A percentile compares a stretch with the other conserved stretches of the same genome.
Evolutionary conservation across 352 stramenopile genomes (phyloP).

Genomic region (Globisporangium mamillatum): DNA sequence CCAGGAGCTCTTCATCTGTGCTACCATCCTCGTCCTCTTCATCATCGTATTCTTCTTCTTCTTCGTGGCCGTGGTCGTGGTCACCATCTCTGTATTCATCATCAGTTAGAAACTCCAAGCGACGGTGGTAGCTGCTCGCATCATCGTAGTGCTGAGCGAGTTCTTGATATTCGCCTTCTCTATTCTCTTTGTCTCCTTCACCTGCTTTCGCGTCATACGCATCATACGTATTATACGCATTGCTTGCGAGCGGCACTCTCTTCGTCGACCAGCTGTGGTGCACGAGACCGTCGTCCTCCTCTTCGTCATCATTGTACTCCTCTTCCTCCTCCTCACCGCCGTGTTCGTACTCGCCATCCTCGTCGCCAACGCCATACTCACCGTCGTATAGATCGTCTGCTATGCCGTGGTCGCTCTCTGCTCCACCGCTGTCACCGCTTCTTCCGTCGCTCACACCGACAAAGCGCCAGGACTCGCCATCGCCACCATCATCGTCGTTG

Average conservation of each 20-base stretch:
- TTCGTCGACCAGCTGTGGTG: slow-evolving; percentile 11
- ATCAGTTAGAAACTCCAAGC: not conserved
- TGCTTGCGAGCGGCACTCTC: not conserved
- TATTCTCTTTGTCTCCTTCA: not conserved
- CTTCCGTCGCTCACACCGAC: not conserved
- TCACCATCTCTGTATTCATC: not conserved
- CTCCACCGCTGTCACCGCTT: not conserved
- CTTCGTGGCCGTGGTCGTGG: not conserved
- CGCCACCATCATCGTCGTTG: not conserved
- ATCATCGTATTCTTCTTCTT: not conserved
- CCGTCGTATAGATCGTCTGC: not conserved
- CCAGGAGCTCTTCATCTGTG: slow-evolving; percentile 8
- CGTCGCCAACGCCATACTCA: not conserved
- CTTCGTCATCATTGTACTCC: slow-evolving; percentile 1
- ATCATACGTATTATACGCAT: no score
- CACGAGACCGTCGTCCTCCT: slow-evolving; percentile 15
- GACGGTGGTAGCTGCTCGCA: not conserved
- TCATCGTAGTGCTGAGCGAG: not conserved
- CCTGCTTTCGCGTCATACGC: not conserved
- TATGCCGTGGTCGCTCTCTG: not conserved
- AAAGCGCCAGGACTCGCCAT: slow-evolving; percentile 3
- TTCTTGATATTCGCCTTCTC: not conserved
- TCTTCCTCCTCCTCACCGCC: not conserved
- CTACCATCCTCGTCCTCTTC: slow-evolving; percentile 5
- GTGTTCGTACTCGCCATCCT: not conserved